phyloP scores from a whole-genome alignment of 768 basidiomycete genomes.

The Auricularia heimuer region DNA sequence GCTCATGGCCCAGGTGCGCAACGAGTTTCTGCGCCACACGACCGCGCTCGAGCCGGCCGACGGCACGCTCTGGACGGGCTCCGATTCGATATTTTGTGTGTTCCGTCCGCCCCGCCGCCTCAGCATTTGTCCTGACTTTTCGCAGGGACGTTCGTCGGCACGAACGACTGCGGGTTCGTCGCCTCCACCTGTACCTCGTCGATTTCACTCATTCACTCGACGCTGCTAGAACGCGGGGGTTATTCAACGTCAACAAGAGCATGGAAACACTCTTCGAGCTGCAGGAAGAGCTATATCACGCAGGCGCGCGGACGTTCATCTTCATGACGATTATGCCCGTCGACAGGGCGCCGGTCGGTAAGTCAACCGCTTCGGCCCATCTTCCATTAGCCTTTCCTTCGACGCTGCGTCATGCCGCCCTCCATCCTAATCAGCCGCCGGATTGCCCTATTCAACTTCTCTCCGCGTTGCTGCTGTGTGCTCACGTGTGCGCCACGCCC shows the following conservation, averaged over 20 bases:
- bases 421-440: too few species aligned
- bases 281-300: slow-evolving; percentile 39
- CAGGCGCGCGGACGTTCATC: slow-evolving; percentile 42
- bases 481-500: not conserved
- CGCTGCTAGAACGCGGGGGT: not conserved
- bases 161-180: not conserved
- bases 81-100: not conserved
- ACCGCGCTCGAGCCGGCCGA: not conserved
- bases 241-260: slow-evolving; percentile 2
- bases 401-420: not conserved
- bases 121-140: not conserved
- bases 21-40: slow-evolving; percentile 3
- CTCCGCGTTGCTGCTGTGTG: too few species aligned
- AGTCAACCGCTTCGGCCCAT: not conserved
- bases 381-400: not conserved
- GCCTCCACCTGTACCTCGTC: not conserved
- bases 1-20: slow-evolving; percentile 3
- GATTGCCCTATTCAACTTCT: too few species aligned
- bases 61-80: not conserved
- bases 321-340: slow-evolving; percentile 53
- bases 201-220: not conserved
- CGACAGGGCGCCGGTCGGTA: slow-evolving; percentile 28
- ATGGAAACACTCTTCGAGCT: slow-evolving; percentile 31
- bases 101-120: not conserved
- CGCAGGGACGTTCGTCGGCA: not conserved